phyloP scores from a whole-genome alignment of 2,329 filamentous ascomycete species.

The Fusarium albosuccineum region DNA sequence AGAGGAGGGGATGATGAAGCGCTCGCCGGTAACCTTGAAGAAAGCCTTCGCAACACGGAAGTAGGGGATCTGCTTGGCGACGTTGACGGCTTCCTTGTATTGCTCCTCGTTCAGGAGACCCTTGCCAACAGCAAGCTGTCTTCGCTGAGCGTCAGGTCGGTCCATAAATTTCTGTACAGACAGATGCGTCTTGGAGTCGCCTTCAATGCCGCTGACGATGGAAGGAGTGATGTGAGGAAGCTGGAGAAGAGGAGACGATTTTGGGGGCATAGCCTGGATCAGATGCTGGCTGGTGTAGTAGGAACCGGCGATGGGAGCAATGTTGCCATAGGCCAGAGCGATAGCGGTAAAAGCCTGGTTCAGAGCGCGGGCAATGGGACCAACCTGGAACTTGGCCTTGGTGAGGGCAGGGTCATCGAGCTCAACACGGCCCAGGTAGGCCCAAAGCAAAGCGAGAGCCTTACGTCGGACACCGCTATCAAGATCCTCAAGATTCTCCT shows the following conservation, averaged over 20 bases:
- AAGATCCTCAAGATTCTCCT: slow-evolving; percentile 80
- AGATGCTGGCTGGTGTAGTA: slow-evolving; percentile 87
- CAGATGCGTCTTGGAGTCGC: slow-evolving; percentile 79
- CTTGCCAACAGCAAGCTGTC: slow-evolving; percentile 76
- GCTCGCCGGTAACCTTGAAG: slow-evolving; percentile 98
- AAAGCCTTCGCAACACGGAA: slow-evolving; percentile 92
- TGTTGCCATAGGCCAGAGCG: slow-evolving; percentile 87
- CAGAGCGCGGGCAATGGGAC: slow-evolving; percentile 85
- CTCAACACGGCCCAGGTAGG: slow-evolving; percentile 90
- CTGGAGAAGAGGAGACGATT: slow-evolving; percentile 88
- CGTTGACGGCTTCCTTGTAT: slow-evolving; percentile 79
- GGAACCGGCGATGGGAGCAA: slow-evolving; percentile 82
- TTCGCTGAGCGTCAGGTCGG: slow-evolving; percentile 80
- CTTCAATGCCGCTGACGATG: slow-evolving; percentile 76
- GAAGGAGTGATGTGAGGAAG: slow-evolving; percentile 85
- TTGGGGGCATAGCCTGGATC: slow-evolving; percentile 89
- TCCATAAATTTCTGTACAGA: slow-evolving; percentile 91
- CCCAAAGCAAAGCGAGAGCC: slow-evolving; percentile 91
- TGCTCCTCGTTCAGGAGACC: slow-evolving; percentile 79
- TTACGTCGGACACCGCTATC: slow-evolving; percentile 87
- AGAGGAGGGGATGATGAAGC: slow-evolving; percentile 90
- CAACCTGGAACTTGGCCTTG: slow-evolving; percentile 89
- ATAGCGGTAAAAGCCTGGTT: slow-evolving; percentile 91
- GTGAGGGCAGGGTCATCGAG: slow-evolving; percentile 83
- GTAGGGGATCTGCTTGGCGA: slow-evolving; percentile 86